Evolutionary conservation across 495 filamentous ascomycete species (phyloP).

Genomic region (Usnea hakonensis): DNA sequence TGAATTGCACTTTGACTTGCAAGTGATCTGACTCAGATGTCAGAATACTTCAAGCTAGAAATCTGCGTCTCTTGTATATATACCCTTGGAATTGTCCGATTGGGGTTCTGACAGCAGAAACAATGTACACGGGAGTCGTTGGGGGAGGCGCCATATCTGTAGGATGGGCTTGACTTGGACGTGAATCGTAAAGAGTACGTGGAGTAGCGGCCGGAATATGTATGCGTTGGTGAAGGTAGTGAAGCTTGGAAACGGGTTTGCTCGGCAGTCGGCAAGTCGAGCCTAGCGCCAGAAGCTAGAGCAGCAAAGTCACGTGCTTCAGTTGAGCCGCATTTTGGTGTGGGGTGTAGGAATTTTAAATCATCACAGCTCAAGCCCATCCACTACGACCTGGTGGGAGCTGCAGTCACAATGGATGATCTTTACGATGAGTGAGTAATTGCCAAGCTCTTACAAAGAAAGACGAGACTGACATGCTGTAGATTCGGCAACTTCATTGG

Average conservation of each 20-base stretch:
- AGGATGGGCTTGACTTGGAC: not conserved
- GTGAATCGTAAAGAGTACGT: not conserved
- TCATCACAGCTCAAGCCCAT: not conserved
- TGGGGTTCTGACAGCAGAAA: constrained; percentile 83
- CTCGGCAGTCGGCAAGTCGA: not conserved
- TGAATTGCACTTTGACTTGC: constrained; percentile 78
- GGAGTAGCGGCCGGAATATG: not conserved
- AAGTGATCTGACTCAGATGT: constrained; percentile 53
- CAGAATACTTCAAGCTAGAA: constrained; percentile 15
- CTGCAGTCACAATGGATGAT: constrained; percentile 58
- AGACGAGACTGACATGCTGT: constrained; percentile 18
- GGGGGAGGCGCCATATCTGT: constrained; percentile 32
- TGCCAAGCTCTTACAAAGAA: not conserved
- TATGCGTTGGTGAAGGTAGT: not conserved
- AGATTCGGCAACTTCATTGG: constrained; percentile 97
- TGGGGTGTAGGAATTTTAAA: not conserved
- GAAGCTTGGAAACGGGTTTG: not conserved
- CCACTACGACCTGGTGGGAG: not conserved
- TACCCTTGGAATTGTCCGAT: constrained; percentile 91
- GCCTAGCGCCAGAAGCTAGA: not conserved
- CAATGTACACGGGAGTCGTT: constrained; percentile 86
- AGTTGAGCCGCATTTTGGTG: constrained; percentile 1
- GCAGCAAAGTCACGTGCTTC: not conserved
- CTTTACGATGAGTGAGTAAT: constrained; percentile 69
- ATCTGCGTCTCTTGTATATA: constrained; percentile 32